phyloP scores from a whole-genome alignment of 345 rosid species.

The Populus davidiana region DNA sequence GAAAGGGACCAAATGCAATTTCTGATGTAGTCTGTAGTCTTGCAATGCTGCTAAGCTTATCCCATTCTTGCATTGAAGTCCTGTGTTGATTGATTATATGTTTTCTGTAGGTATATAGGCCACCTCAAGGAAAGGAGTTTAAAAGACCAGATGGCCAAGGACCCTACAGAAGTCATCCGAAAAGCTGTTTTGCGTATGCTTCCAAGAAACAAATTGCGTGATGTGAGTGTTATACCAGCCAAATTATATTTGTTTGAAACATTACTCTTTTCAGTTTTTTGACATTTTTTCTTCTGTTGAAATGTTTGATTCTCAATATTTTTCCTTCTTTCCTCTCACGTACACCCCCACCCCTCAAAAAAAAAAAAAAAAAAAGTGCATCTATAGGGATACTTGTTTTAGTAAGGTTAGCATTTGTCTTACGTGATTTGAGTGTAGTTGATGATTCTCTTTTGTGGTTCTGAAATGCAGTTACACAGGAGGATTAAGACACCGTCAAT shows the following conservation, averaged over 20 bases:
- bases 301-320: background rate
- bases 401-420: background rate
- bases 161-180: constrained; percentile 96
- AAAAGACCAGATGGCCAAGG: constrained; percentile 89
- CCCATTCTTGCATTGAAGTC: background rate
- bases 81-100: constrained; percentile 9
- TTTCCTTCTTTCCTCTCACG: background rate
- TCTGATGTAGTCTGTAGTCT: background rate
- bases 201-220: constrained; percentile 90
- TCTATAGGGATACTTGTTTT: background rate
- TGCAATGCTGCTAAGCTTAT: background rate
- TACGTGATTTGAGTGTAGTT: background rate
- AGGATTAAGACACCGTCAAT: background rate
- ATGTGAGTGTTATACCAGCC: constrained; percentile 46
- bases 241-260: constrained; percentile 1
- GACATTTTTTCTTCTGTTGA: background rate
- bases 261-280: background rate
- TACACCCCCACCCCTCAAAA: background rate
- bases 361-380: too few relatives aligned
- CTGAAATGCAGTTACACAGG: background rate
- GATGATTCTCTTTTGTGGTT: background rate
- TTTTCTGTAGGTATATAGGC: constrained; percentile 65
- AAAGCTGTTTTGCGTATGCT: constrained; percentile 98
- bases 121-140: constrained; percentile 91
- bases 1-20: background rate